These are phyloP conservation scores for Xylariaceae sp. DNA, from an alignment of 2,329 filamentous ascomycete genomes.

Conservation along the genomic window DNA sequence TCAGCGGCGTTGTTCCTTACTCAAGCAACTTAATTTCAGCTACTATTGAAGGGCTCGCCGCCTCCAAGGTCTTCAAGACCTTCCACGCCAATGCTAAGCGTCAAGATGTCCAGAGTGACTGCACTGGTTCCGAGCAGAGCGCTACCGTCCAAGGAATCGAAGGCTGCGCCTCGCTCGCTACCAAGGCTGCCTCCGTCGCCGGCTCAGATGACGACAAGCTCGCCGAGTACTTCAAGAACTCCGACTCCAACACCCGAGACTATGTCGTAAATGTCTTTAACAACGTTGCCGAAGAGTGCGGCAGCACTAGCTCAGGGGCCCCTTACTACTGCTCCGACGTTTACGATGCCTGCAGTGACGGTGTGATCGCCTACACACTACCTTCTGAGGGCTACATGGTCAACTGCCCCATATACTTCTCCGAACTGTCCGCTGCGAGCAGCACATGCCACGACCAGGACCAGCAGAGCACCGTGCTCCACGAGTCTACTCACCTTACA, in stretches of 20 bases:
- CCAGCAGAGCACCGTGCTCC: conserved; percentile 67
- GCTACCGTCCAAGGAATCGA: conserved; percentile 58
- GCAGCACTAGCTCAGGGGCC: conserved; percentile 53
- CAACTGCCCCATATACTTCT: conserved; percentile 68
- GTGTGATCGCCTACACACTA: conserved; percentile 67
- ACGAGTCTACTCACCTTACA: conserved; percentile 69
- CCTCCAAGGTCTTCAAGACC: conserved; percentile 56
- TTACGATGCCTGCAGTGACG: conserved; percentile 55
- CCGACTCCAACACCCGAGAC: conserved; percentile 35
- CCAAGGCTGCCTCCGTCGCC: conserved; percentile 54
- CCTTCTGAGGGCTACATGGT: conserved; percentile 61
- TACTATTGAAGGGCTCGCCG: conserved; percentile 61
- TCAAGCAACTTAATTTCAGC: conserved; percentile 64
- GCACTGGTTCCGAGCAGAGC: conserved; percentile 53
- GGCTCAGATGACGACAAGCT: conserved; percentile 67
- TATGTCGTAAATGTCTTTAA: conserved; percentile 51
- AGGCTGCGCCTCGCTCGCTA: conserved; percentile 61
- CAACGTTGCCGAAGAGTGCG: conserved; percentile 60
- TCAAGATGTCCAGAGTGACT: conserved; percentile 52
- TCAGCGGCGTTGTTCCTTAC: conserved; percentile 62
- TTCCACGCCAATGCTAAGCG: conserved; percentile 59
- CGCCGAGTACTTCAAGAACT: conserved; percentile 68
- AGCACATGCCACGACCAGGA: conserved; percentile 67
- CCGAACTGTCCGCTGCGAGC: conserved; percentile 55
- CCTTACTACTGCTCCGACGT: conserved; percentile 66